Evolutionary conservation across 768 basidiomycete species (phyloP).

Genomic region (Phallus indusiatus): DNA sequence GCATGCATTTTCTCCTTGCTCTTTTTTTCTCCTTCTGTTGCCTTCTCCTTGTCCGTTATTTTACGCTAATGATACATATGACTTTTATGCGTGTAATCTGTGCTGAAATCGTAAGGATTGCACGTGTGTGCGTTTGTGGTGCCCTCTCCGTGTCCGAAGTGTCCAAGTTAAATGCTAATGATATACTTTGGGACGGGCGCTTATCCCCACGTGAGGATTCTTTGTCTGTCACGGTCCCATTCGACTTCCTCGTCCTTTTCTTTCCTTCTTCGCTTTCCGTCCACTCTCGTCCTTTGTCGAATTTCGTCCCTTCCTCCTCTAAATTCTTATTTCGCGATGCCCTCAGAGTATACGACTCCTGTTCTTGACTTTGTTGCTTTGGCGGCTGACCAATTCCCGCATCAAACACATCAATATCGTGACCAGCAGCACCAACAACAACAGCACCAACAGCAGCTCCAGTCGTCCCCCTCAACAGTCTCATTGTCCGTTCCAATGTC

Average conservation of each 20-base stretch:
- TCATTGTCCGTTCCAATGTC: background rate
- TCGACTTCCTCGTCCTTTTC: background rate
- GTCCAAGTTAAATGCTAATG: background rate
- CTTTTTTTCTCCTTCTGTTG: background rate
- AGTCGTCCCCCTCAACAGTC: background rate
- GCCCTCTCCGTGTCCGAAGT: background rate
- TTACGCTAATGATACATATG: background rate
- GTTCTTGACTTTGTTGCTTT: background rate
- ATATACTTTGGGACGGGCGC: background rate
- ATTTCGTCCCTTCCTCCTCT: background rate
- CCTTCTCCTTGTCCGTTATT: background rate
- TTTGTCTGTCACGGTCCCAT: background rate
- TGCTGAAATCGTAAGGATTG: background rate
- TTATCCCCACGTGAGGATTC: background rate
- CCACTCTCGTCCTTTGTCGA: background rate
- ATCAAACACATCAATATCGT: background rate
- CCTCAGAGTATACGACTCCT: background rate
- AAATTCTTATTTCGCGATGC: background rate
- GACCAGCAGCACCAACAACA: background rate
- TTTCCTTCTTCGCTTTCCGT: background rate
- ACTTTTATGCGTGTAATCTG: background rate
- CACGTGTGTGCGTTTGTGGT: background rate
- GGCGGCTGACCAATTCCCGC: background rate
- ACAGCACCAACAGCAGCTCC: background rate
- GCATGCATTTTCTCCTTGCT: background rate